A percentile compares a stretch with the other conserved stretches of the same genome.
Evolutionary conservation across 2,329 filamentous ascomycete genomes (phyloP).

Genomic region (Nakataea oryzae): DNA sequence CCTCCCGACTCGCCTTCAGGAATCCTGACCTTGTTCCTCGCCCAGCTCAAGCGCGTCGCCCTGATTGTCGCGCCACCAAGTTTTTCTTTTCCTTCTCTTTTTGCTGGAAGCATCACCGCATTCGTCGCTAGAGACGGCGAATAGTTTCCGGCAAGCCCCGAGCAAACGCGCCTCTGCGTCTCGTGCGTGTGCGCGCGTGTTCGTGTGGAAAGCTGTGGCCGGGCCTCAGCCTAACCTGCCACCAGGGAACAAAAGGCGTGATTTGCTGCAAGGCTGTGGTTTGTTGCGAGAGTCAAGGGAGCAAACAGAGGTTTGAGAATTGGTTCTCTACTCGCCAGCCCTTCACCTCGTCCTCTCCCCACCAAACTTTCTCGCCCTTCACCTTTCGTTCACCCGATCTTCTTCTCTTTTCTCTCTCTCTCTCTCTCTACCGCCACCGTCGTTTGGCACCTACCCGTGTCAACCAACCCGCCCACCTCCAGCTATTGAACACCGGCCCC

Average conservation of each 20-base stretch:
- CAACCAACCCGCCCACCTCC: not conserved
- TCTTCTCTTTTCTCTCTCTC: conserved; percentile 1
- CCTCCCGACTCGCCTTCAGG: not conserved
- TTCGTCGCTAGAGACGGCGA: not conserved
- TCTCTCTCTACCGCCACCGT: not conserved
- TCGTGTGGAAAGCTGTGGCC: conserved; percentile 1
- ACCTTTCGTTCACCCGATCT: conserved; percentile 1
- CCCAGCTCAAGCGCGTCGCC: not conserved
- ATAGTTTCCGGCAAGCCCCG: not conserved
- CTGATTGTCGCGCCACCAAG: not conserved
- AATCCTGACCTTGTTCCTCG: not conserved
- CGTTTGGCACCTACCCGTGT: not conserved
- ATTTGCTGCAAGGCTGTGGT: conserved; percentile 2
- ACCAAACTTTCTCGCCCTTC: conserved; percentile 4
- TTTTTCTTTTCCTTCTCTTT: not conserved
- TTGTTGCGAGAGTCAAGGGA: conserved; percentile 5
- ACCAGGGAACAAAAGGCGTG: conserved; percentile 1
- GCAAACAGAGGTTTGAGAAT: conserved; percentile 13
- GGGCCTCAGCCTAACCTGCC: conserved; percentile 4
- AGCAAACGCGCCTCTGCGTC: not conserved
- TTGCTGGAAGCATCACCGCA: not conserved
- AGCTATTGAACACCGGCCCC: not conserved
- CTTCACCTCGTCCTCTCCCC: conserved; percentile 4
- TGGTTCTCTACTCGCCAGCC: conserved; percentile 10
- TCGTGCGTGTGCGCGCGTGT: not conserved